Percentiles rank a stretch among this genome's conserved stretches.
Conservation (phyloP, 768 basidiomycete genomes). For the Leccinum aurantiacum region DNA sequence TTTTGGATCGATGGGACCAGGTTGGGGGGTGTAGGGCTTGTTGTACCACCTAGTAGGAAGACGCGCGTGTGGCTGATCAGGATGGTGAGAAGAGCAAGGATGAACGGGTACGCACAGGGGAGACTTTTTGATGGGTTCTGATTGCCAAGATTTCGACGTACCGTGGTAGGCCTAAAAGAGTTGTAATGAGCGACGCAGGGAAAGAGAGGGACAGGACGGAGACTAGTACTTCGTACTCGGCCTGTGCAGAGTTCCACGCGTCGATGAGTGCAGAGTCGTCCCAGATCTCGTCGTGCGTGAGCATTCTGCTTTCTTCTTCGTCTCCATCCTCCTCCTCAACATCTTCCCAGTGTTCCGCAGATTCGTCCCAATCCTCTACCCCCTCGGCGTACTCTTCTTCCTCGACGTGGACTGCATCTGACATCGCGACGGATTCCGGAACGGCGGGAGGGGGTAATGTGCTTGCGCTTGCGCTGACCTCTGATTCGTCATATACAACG, state of each 20-base stretch:
- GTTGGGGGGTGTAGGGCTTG: slow-evolving; percentile 40
- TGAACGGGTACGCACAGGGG: slow-evolving; percentile 74
- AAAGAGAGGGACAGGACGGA: background rate
- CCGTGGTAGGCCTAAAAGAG: slow-evolving; percentile 58
- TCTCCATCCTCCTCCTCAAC: slow-evolving; percentile 32
- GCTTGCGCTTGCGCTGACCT: background rate
- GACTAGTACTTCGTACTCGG: slow-evolving; percentile 66
- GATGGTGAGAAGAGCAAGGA: too few species aligned
- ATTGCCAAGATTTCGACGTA: slow-evolving; percentile 67
- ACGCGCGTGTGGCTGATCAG: background rate
- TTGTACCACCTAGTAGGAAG: slow-evolving; percentile 69
- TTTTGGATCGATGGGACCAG: slow-evolving; percentile 8
- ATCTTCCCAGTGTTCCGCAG: background rate
- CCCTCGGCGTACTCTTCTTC: slow-evolving; percentile 24
- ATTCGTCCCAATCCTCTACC: slow-evolving; percentile 19
- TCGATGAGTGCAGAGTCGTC: slow-evolving; percentile 81
- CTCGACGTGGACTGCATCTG: background rate
- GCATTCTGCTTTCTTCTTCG: slow-evolving; percentile 57
- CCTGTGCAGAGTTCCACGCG: slow-evolving; percentile 82
- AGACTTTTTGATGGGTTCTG: slow-evolving; percentile 66
- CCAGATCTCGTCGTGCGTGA: slow-evolving; percentile 79
- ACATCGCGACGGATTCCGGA: background rate
- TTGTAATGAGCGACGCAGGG: background rate
- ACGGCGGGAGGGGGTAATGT: background rate
- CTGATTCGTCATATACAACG: slow-evolving; percentile 27